phyloP scores from a whole-genome alignment of 345 rosid species.

The Moringa oleifera region DNA sequence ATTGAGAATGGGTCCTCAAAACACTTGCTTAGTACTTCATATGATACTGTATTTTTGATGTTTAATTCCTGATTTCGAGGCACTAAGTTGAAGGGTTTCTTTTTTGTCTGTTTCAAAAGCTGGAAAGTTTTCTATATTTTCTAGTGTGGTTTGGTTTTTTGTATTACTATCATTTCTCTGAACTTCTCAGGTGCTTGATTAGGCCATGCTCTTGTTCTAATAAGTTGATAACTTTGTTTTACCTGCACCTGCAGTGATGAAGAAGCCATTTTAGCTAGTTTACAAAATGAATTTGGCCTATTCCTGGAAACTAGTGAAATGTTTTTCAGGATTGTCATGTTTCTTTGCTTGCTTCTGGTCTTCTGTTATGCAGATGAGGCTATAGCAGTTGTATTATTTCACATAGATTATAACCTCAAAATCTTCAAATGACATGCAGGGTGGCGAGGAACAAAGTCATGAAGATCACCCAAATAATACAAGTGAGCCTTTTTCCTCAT shows the following conservation, averaged over 20 bases:
- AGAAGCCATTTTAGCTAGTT: neutral
- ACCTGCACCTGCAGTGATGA: neutral
- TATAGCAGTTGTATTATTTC: slow-evolving; percentile 1
- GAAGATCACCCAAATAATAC: slow-evolving; percentile 14
- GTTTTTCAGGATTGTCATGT: neutral
- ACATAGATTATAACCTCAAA: slow-evolving; percentile 17
- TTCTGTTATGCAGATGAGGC: slow-evolving; percentile 3
- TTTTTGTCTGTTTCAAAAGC: neutral
- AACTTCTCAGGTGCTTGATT: neutral
- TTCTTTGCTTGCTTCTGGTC: neutral
- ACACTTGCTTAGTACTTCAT: too few relatives aligned
- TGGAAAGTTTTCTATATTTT: neutral
- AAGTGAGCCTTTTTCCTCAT: slow-evolving; percentile 22
- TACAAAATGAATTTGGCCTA: neutral
- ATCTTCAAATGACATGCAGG: slow-evolving; percentile 16
- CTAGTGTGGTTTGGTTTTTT: too few relatives aligned
- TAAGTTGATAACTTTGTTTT: neutral
- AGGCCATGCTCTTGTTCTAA: neutral
- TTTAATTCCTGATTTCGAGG: slow-evolving; percentile 4
- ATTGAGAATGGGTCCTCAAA: neutral
- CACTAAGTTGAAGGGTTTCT: neutral
- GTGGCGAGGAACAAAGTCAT: slow-evolving; percentile 8
- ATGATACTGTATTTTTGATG: neutral
- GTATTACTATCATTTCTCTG: neutral
- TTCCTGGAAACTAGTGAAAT: neutral